phyloP scores from a whole-genome alignment of 768 basidiomycete genomes.

The Lactarius sanguifluus region DNA sequence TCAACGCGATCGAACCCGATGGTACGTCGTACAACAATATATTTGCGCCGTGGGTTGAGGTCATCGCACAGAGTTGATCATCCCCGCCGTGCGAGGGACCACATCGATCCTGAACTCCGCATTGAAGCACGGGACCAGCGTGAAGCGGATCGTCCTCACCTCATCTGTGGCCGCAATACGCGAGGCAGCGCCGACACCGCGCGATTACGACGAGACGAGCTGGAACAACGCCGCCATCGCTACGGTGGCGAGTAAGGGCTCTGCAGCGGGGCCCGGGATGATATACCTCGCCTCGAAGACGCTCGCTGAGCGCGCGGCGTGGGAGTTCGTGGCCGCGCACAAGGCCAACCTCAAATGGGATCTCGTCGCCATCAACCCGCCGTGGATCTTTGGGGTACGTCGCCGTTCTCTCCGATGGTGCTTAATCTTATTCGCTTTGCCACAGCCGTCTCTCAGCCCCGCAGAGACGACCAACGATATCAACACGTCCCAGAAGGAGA shows the following conservation, averaged over 20 bases:
- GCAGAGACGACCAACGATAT: slow-evolving; percentile 17
- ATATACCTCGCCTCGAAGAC: slow-evolving; percentile 63
- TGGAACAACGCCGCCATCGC: slow-evolving; percentile 58
- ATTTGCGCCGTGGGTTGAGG: neutral
- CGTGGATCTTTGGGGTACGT: slow-evolving; percentile 35
- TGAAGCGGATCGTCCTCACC: slow-evolving; percentile 65
- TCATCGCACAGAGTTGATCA: slow-evolving; percentile 52
- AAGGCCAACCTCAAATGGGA: slow-evolving; percentile 50
- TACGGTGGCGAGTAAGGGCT: slow-evolving; percentile 49
- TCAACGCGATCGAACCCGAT: slow-evolving; percentile 44
- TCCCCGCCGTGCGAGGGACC: slow-evolving; percentile 74
- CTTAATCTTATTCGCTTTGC: neutral
- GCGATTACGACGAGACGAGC: slow-evolving; percentile 30
- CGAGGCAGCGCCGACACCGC: slow-evolving; percentile 31
- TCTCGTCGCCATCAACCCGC: slow-evolving; percentile 53
- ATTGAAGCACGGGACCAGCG: slow-evolving; percentile 50
- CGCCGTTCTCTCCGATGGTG: neutral
- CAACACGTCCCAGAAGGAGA: slow-evolving; percentile 22
- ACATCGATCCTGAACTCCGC: slow-evolving; percentile 58
- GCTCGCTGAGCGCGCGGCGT: slow-evolving; percentile 59
- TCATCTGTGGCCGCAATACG: slow-evolving; percentile 53
- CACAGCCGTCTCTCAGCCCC: slow-evolving; percentile 35
- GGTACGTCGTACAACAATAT: slow-evolving; percentile 27
- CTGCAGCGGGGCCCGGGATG: slow-evolving; percentile 38
- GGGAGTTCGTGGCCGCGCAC: slow-evolving; percentile 48